Conservation (phyloP, 192 early-diverging fungal genomes). For the Haplosporangium gracile region DNA sequence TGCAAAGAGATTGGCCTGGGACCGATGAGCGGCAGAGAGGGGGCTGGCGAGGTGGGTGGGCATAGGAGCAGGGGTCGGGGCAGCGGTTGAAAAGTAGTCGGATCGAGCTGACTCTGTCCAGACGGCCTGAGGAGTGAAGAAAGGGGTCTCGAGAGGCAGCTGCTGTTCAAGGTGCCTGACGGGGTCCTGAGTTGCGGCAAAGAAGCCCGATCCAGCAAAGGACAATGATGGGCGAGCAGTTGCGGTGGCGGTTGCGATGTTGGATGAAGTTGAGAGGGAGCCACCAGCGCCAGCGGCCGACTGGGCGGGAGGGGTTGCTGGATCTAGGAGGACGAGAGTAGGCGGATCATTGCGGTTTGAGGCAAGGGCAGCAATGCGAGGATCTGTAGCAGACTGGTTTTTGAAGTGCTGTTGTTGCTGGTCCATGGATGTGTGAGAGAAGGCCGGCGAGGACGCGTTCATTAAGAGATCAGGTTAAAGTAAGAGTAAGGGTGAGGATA, state of each 20-base stretch:
- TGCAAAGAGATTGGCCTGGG: constrained; percentile 18
- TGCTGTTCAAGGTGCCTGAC: constrained; percentile 26
- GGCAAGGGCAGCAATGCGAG: constrained; percentile 30
- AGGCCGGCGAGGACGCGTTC: constrained; percentile 28
- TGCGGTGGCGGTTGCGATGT: constrained; percentile 28
- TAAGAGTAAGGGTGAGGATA: neutral
- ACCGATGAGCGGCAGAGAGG: neutral
- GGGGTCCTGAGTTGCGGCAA: constrained; percentile 38
- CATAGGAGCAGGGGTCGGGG: constrained; percentile 16
- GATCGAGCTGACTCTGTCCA: constrained; percentile 35
- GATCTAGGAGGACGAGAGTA: constrained; percentile 32
- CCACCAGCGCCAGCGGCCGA: neutral
- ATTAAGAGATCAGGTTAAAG: neutral
- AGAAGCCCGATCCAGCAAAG: constrained; percentile 38
- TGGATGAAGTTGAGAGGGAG: constrained; percentile 5
- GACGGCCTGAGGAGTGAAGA: constrained; percentile 33
- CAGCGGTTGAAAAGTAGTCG: constrained; percentile 33
- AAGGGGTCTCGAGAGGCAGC: constrained; percentile 40
- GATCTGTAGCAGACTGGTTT: neutral
- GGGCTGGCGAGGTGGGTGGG: constrained; percentile 13
- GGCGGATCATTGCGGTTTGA: constrained; percentile 21
- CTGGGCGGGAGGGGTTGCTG: constrained; percentile 17
- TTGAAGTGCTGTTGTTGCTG: constrained; percentile 10
- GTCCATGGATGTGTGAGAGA: neutral
- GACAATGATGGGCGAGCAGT: constrained; percentile 16